phyloP scores from a whole-genome alignment of 1,284 basidiomycete species.

The Stereum hirsutum region DNA sequence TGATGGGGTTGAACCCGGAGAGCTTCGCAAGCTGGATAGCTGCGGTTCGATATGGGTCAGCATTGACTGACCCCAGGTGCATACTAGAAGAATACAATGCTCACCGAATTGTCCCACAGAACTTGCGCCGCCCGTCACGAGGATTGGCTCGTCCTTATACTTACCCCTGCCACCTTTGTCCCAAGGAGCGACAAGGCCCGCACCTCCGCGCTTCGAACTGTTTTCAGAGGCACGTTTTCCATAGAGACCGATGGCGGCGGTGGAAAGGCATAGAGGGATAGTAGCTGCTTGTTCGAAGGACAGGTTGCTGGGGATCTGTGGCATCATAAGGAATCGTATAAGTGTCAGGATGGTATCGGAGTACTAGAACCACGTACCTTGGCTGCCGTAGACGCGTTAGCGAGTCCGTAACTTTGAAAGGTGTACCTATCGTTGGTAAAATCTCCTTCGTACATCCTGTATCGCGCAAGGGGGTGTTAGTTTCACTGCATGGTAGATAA shows the following conservation, averaged over 20 bases:
- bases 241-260: constrained; percentile 30
- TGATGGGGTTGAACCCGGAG: constrained; percentile 22
- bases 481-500: too few species aligned
- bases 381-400: constrained; percentile 13
- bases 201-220: constrained; percentile 19
- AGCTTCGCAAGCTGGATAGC: constrained; percentile 12
- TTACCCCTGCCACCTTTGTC: constrained; percentile 23
- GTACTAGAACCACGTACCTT: constrained; percentile 10
- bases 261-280: constrained; percentile 28
- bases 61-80: too few species aligned
- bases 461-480: too few species aligned
- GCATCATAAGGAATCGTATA: too few species aligned
- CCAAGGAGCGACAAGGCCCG: constrained; percentile 20
- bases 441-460: constrained; percentile 11
- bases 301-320: constrained; percentile 2
- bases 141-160: constrained; percentile 25
- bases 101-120: constrained; percentile 33
- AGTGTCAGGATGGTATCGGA: neutral
- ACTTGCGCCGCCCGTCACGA: constrained; percentile 34
- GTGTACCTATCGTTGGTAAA: constrained; percentile 9
- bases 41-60: neutral
- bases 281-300: constrained; percentile 25
- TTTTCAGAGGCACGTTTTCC: constrained; percentile 15
- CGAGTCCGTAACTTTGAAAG: constrained; percentile 19
- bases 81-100: too few species aligned